These are phyloP conservation scores for Rhynchospora breviuscula DNA, from an alignment of 176 grass and related monocot genomes.

Conservation along the genomic window DNA sequence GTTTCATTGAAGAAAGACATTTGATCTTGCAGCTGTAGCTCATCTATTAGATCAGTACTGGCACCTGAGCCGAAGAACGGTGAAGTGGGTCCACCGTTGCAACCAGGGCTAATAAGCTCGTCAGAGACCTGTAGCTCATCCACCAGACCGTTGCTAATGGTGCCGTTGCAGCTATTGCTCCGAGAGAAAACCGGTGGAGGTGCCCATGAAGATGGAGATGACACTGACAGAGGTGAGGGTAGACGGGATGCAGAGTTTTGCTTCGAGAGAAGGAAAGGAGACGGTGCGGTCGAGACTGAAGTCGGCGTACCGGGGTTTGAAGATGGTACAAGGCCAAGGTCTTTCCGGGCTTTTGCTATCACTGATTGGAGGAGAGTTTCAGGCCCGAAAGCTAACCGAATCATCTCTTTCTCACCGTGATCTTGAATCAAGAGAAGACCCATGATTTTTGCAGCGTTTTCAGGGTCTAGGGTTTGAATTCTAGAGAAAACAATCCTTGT, in stretches of 20 bases:
- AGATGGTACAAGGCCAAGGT: conserved; percentile 40
- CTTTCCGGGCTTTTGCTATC: conserved; percentile 61
- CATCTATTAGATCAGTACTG: conserved; percentile 34
- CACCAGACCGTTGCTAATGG: conserved; percentile 33
- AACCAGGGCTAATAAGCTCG: conserved; percentile 46
- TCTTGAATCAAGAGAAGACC: conserved; percentile 81
- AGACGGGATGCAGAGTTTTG: conserved; percentile 46
- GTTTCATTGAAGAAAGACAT: conserved; percentile 61
- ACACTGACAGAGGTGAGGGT: conserved; percentile 47
- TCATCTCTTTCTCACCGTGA: conserved; percentile 97
- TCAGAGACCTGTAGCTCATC: conserved; percentile 39
- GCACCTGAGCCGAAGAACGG: conserved; percentile 36
- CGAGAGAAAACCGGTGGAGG: conserved; percentile 53
- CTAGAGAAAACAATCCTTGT: conserved; percentile 95
- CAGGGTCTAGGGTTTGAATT: conserved; percentile 83
- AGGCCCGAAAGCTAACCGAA: conserved; percentile 83
- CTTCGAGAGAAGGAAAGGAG: conserved; percentile 44
- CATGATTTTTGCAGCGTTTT: conserved; percentile 95
- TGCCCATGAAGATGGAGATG: conserved; percentile 59
- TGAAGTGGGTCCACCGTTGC: conserved; percentile 15
- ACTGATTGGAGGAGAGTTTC: conserved; percentile 70
- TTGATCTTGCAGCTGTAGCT: conserved; percentile 75
- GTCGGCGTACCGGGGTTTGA: conserved; percentile 44
- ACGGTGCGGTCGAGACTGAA: neutral
- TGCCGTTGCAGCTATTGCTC: conserved; percentile 32